Conservation (phyloP, 2,329 filamentous ascomycete species). For the Aureobasidium sp. region DNA sequence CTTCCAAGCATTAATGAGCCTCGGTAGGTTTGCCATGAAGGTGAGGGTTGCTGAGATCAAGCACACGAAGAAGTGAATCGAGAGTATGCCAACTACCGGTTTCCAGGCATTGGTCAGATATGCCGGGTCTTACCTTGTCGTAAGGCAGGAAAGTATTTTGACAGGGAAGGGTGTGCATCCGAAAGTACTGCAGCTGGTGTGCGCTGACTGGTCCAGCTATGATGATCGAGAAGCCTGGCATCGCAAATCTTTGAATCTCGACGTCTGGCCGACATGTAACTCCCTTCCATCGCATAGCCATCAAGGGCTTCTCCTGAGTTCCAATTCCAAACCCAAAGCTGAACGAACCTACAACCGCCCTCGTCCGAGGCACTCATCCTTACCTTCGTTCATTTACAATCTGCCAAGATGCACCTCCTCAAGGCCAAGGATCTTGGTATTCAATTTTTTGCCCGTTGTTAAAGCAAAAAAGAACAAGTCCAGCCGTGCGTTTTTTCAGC, state of each 20-base stretch:
- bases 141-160: too few relatives aligned
- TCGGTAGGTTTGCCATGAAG: neutral
- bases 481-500: neutral
- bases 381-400: neutral
- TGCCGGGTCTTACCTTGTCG: neutral
- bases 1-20: neutral
- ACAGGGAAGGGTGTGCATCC: neutral
- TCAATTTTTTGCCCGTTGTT: neutral
- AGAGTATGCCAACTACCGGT: neutral
- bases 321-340: neutral
- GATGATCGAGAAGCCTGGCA: neutral
- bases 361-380: neutral
- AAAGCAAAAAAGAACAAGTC: neutral
- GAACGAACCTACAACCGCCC: neutral
- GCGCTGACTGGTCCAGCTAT: too few relatives aligned
- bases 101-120: neutral
- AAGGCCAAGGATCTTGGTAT: constrained; percentile 2
- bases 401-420: neutral
- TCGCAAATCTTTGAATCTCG: too few relatives aligned
- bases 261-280: neutral
- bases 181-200: neutral
- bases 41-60: neutral
- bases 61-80: neutral
- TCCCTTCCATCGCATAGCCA: neutral
- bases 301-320: neutral